phyloP scores from a whole-genome alignment of 257 asterid species.

The Nicotiana attenuata region DNA sequence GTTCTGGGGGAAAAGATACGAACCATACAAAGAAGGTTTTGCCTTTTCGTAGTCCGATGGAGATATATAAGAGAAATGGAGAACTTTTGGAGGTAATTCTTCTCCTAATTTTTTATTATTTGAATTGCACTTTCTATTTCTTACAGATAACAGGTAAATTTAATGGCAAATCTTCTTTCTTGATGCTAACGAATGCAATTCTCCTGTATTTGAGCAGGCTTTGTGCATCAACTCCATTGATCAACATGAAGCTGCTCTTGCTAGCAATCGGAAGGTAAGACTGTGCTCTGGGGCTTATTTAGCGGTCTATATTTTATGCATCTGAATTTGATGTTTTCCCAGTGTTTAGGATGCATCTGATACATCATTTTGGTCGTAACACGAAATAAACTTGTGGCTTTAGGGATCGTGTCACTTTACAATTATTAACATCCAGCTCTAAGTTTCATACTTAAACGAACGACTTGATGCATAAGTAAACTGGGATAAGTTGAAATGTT shows the following conservation, averaged over 20 bases:
- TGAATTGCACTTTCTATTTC: background rate
- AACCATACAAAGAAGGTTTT: constrained; percentile 35
- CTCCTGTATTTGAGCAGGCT: constrained; percentile 51
- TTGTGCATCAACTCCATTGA: constrained; percentile 74
- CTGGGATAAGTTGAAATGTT: background rate
- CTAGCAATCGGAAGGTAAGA: constrained; percentile 86
- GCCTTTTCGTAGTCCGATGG: constrained; percentile 72
- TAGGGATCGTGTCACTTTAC: background rate
- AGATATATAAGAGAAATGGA: constrained; percentile 73
- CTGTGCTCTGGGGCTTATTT: constrained; percentile 3
- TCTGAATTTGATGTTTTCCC: background rate
- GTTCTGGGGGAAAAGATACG: constrained; percentile 46
- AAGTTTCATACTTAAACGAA: background rate
- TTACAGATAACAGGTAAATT: background rate
- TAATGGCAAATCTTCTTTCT: background rate
- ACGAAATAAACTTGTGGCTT: background rate
- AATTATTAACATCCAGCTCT: background rate
- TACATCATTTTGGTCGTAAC: background rate
- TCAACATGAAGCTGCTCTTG: constrained; percentile 80
- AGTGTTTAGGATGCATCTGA: constrained; percentile 1
- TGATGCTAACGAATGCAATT: constrained; percentile 4
- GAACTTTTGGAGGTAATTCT: constrained; percentile 82
- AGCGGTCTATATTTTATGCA: background rate
- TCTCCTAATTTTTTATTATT: constrained; percentile 12
- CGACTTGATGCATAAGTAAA: background rate